phyloP scores from a whole-genome alignment of 176 grass and related monocot species.

The Metroxylon sagu region DNA sequence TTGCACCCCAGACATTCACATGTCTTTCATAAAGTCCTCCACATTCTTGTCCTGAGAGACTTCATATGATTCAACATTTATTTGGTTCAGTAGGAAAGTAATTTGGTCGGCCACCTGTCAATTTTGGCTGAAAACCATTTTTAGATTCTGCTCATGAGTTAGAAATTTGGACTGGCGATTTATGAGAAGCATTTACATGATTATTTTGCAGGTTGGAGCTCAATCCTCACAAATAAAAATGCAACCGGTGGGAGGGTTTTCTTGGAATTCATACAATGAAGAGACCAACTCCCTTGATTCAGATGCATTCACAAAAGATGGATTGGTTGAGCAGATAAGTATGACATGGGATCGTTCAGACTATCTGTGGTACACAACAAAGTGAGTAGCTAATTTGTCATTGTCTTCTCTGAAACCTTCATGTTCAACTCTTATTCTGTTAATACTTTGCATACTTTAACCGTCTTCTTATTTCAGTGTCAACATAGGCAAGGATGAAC shows the following conservation, averaged over 20 bases:
- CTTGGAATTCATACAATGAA: slow-evolving; percentile 78
- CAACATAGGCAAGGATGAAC: slow-evolving; percentile 47
- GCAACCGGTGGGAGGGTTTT: slow-evolving; percentile 35
- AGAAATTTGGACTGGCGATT: too few relatives aligned
- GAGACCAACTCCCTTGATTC: slow-evolving; percentile 45
- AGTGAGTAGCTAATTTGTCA: slow-evolving; percentile 39
- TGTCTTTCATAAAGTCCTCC: too few relatives aligned
- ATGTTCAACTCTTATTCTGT: too few relatives aligned
- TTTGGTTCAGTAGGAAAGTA: too few relatives aligned
- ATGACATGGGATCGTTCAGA: slow-evolving; percentile 91
- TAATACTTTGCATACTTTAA: neutral
- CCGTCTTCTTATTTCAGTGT: slow-evolving; percentile 32
- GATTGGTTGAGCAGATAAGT: slow-evolving; percentile 72
- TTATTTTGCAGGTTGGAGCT: slow-evolving; percentile 44
- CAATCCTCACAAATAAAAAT: slow-evolving; percentile 53
- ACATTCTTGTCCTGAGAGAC: too few relatives aligned
- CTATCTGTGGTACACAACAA: slow-evolving; percentile 91
- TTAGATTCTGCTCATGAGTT: too few relatives aligned
- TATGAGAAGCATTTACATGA: too few relatives aligned
- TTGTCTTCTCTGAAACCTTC: neutral
- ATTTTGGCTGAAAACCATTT: too few relatives aligned
- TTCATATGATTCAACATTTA: too few relatives aligned
- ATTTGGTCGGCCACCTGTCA: too few relatives aligned
- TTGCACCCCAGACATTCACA: too few relatives aligned
- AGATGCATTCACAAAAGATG: slow-evolving; percentile 54